These are phyloP conservation scores for Talaromyces sp. DNA, from an alignment of 2,329 filamentous ascomycete genomes.

Conservation along the genomic window DNA sequence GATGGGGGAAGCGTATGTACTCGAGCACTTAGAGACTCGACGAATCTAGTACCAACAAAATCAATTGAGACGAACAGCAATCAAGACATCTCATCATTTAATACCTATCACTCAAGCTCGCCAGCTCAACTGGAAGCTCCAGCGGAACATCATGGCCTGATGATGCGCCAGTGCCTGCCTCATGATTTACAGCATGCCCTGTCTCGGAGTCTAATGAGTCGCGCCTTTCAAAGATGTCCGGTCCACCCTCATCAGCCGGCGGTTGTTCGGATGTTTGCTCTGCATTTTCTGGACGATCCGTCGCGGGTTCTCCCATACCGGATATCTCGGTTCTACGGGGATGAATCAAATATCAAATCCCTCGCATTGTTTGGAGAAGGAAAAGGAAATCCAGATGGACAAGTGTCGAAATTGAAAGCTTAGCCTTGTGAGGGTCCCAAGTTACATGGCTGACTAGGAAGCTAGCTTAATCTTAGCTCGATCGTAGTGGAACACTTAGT, in stretches of 20 bases:
- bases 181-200: conserved; percentile 29
- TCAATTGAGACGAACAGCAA: not conserved
- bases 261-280: conserved; percentile 1
- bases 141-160: conserved; percentile 68
- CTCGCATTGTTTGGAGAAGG: not conserved
- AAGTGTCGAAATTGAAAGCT: not conserved
- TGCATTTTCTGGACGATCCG: not conserved
- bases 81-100: conserved; percentile 4
- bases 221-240: conserved; percentile 47
- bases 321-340: not conserved
- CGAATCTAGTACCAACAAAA: conserved; percentile 60
- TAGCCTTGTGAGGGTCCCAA: not conserved
- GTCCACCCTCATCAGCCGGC: conserved; percentile 15
- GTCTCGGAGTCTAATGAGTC: conserved; percentile 31
- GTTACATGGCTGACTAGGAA: conserved; percentile 1
- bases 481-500: not conserved
- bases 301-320: conserved; percentile 8
- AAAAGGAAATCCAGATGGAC: not conserved
- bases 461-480: conserved; percentile 3
- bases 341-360: not conserved
- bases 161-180: conserved; percentile 25
- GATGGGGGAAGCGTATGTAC: conserved; percentile 79
- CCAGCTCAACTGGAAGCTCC: conserved; percentile 88
- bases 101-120: conserved; percentile 84
- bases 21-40: conserved; percentile 83